Evolutionary conservation across 495 filamentous ascomycete genomes (phyloP).

Genomic region (Saxispiralis lemnorum): DNA sequence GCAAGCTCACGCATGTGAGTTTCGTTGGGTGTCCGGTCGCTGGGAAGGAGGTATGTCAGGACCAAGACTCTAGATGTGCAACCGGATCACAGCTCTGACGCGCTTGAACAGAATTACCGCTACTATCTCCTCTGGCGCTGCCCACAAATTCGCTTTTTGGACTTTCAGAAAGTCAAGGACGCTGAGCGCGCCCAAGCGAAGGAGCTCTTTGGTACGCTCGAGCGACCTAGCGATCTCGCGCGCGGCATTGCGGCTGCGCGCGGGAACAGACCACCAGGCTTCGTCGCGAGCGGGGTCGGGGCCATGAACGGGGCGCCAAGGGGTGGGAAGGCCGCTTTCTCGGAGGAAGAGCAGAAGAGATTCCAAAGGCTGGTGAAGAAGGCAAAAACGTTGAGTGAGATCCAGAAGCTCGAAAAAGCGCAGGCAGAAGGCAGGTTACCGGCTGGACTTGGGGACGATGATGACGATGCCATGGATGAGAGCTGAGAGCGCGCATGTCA

Average conservation of each 20-base stretch:
- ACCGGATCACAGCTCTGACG: constrained; percentile 1
- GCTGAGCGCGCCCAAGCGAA: constrained; percentile 56
- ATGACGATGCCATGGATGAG: constrained; percentile 15
- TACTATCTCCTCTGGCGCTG: constrained; percentile 79
- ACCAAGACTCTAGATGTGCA: not conserved
- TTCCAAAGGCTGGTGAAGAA: constrained; percentile 60
- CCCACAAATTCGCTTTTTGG: constrained; percentile 73
- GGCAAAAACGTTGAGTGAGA: constrained; percentile 58
- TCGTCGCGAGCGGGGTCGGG: constrained; percentile 36
- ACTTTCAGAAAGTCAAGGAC: constrained; percentile 81
- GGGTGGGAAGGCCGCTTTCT: constrained; percentile 46
- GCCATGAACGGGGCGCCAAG: constrained; percentile 36
- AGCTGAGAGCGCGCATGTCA: constrained; percentile 4
- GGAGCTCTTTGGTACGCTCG: constrained; percentile 63
- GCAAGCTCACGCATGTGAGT: constrained; percentile 56
- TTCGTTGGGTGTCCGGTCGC: constrained; percentile 78
- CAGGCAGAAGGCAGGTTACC: constrained; percentile 75
- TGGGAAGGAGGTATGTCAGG: constrained; percentile 63
- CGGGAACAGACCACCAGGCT: constrained; percentile 23
- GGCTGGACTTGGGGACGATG: constrained; percentile 27
- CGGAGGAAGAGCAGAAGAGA: constrained; percentile 49
- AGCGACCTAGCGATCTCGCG: constrained; percentile 64
- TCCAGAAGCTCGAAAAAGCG: constrained; percentile 50
- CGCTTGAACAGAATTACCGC: constrained; percentile 55
- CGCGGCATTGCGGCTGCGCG: constrained; percentile 26